phyloP scores from a whole-genome alignment of 1,284 basidiomycete species.

The Mixia osmundae region DNA sequence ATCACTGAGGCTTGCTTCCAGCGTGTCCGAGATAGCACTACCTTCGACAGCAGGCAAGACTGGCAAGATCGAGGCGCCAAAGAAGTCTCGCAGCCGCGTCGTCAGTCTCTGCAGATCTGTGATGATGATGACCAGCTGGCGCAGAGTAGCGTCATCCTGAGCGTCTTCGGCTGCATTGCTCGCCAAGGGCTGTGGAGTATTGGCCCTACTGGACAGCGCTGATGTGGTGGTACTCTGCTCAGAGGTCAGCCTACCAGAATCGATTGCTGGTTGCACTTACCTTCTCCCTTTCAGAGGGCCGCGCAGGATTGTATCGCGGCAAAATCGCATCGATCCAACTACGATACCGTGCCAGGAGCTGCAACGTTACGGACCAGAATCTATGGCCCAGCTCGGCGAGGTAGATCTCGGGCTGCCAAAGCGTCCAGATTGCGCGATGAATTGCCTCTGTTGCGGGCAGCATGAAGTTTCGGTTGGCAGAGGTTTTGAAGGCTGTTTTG shows the following conservation, averaged over 20 bases:
- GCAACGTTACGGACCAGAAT: slow-evolving; percentile 70
- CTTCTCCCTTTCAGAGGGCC: slow-evolving; percentile 13
- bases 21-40: not conserved
- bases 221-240: not conserved
- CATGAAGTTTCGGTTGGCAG: no score
- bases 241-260: not conserved
- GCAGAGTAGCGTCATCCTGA: slow-evolving; percentile 36
- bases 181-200: not conserved
- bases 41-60: not conserved
- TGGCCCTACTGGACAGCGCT: not conserved
- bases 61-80: slow-evolving; percentile 35
- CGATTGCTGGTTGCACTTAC: not conserved
- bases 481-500: slow-evolving; percentile 6
- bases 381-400: slow-evolving; percentile 53
- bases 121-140: slow-evolving; percentile 38
- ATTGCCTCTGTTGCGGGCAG: slow-evolving; percentile 39
- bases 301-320: slow-evolving; percentile 18
- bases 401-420: slow-evolving; percentile 65
- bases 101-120: slow-evolving; percentile 39
- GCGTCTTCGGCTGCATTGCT: slow-evolving; percentile 32
- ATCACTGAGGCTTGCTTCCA: slow-evolving; percentile 22
- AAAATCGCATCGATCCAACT: slow-evolving; percentile 40
- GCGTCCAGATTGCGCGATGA: slow-evolving; percentile 45
- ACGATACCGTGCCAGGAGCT: slow-evolving; percentile 46
- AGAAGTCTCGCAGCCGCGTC: slow-evolving; percentile 31